A percentile compares a stretch with the other conserved stretches of the same genome.
Conservation (phyloP, 2,329 filamentous ascomycete species). For the Magnaporthiopsis incrustans region DNA sequence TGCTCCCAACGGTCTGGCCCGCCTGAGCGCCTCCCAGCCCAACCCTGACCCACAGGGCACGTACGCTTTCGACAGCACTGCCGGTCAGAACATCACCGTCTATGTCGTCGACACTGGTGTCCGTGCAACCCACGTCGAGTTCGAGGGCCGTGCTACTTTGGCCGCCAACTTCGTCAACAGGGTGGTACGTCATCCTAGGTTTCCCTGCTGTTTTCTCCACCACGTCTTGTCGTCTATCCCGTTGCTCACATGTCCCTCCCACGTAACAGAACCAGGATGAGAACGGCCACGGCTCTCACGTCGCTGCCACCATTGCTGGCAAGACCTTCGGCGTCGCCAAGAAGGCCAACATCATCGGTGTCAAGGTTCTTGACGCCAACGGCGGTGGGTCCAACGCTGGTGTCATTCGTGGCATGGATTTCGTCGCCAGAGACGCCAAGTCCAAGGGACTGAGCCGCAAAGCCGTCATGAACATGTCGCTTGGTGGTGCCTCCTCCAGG, state of each 20-base stretch:
- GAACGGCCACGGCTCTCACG: conserved; percentile 58
- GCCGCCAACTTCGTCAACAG: conserved; percentile 44
- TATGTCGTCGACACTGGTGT: conserved; percentile 63
- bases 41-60: conserved; percentile 19
- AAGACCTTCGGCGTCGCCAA: conserved; percentile 56
- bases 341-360: conserved; percentile 42
- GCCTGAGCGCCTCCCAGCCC: conserved; percentile 36
- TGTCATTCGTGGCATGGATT: conserved; percentile 54
- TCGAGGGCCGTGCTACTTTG: conserved; percentile 45
- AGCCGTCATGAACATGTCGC: conserved; percentile 56
- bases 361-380: conserved; percentile 51
- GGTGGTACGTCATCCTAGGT: conserved; percentile 26
- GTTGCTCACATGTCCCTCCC: not conserved
- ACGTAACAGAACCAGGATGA: conserved; percentile 35
- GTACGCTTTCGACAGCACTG: conserved; percentile 45
- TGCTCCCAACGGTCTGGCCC: conserved; percentile 44
- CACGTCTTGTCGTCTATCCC: not conserved
- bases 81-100: conserved; percentile 47
- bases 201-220: not conserved
- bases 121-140: conserved; percentile 44
- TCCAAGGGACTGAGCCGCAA: conserved; percentile 36
- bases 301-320: conserved; percentile 53
- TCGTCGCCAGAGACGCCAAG: conserved; percentile 37
- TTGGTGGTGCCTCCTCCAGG: conserved; percentile 40
- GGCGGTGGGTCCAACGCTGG: conserved; percentile 40